Evolutionary conservation across 2,329 filamentous ascomycete species (phyloP), one percentile per base, ranked within the genome.

Genomic region (Colletotrichum sojae): DNA sequence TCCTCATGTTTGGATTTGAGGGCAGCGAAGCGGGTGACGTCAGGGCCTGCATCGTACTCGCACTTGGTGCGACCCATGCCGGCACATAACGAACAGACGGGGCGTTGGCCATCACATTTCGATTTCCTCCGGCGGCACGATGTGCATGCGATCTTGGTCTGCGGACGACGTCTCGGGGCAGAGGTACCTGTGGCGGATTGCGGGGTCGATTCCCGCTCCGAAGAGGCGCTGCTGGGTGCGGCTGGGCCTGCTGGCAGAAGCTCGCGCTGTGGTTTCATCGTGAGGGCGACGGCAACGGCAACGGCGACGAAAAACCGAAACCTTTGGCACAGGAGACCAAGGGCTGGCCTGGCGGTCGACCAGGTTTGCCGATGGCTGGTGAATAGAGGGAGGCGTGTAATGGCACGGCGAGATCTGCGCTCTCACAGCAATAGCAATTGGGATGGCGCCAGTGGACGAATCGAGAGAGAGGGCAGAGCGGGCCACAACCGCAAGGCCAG

Each of bases 1-100:
- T 71, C 70, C 20, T 71, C 69, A 10, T 71, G 56, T 49, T 51
- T 71, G 5, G 66, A 53, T 43, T 68, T 69, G 25, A 72, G 52
- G n/a, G 70, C 70, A 9, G 68, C 69, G 12, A 67, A 63, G 22
- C 69, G 69, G 2, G 70, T 68, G n/a, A 71, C 55, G 58, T 72
- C 70, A 12, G 70, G 70, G 4, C 69, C 70, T n/a, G 59, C 70
- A 10, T 72, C 69, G 20, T 72, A 72, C 48, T 72, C 70, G 61
- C 70, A 72, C 13, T n/a, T 54, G 12, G 70, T 65, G 16, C 62
- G 63, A 25, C 67, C 67, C 51, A 66, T 70, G 27, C 63, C 68
- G 16, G 70, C 68, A 58, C 70, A 72, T 43, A 67, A 49, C 16
- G 70, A 68, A 31, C 70, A 72, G 9, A 72, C 65, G 20, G 70